A percentile compares a stretch with the other conserved stretches of the same genome.
Evolutionary conservation across 2,329 filamentous ascomycete genomes (phyloP).

Genomic region (Bipolaris oryzae): DNA sequence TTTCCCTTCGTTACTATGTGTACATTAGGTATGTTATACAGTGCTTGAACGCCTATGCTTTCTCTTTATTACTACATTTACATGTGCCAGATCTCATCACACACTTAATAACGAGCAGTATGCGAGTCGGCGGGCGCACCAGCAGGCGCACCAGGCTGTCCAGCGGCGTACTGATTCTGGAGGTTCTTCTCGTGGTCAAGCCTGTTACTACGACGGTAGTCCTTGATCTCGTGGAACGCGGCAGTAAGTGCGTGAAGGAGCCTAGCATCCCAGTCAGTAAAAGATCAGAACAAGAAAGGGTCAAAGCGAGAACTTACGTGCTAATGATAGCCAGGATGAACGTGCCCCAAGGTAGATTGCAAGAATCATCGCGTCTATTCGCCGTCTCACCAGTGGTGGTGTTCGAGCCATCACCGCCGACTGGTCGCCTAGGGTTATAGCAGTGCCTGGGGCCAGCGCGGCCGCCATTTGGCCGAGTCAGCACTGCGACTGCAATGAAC

Average conservation of each 20-base stretch:
- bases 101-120: conserved; percentile 1
- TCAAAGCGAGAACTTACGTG: conserved; percentile 47
- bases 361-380: conserved; percentile 33
- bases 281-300: not conserved
- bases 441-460: conserved; percentile 44
- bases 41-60: not conserved
- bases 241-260: conserved; percentile 53
- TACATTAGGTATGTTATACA: not conserved
- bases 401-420: conserved; percentile 9
- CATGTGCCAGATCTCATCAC: not conserved
- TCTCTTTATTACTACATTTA: not conserved
- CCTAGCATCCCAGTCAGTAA: conserved; percentile 27
- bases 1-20: not conserved
- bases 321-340: conserved; percentile 54
- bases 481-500: conserved; percentile 53
- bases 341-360: conserved; percentile 53
- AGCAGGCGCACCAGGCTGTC: not conserved
- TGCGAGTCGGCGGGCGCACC: not conserved
- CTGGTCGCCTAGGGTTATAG: conserved; percentile 23
- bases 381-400: conserved; percentile 23
- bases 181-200: conserved; percentile 19
- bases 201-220: conserved; percentile 27
- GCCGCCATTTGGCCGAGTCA: conserved; percentile 49
- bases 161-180: conserved; percentile 7
- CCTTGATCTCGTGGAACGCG: conserved; percentile 49